phyloP scores from a whole-genome alignment of 169 alveolate species.

The Plasmodium cynomolgi region DNA sequence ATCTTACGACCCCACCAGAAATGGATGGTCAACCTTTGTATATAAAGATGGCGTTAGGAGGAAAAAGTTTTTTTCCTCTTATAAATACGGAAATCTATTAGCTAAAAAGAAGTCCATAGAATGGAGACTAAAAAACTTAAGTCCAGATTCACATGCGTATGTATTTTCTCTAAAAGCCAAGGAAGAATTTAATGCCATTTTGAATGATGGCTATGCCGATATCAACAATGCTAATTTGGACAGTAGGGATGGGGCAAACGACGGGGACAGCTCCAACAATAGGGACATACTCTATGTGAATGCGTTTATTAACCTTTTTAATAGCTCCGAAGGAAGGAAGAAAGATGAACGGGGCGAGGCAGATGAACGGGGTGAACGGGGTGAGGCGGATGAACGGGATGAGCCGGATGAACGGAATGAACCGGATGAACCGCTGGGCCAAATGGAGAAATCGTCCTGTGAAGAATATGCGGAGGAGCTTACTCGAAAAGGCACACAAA shows the following conservation, averaged over 20 bases:
- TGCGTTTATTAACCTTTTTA: slow-evolving; percentile 46
- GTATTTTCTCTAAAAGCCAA: slow-evolving; percentile 58
- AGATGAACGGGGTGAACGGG: background rate
- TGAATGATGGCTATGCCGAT: slow-evolving; percentile 48
- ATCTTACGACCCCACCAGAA: slow-evolving; percentile 59
- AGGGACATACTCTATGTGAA: slow-evolving; percentile 61
- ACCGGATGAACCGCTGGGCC: background rate
- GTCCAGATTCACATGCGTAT: slow-evolving; percentile 71
- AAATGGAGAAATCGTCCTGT: background rate
- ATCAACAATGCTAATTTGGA: background rate
- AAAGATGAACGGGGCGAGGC: background rate
- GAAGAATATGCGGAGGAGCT: background rate
- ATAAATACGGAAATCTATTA: slow-evolving; percentile 64
- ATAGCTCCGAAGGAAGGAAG: background rate
- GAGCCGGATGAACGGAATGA: background rate
- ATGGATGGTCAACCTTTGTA: slow-evolving; percentile 75
- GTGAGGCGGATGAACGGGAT: background rate
- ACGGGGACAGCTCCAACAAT: background rate
- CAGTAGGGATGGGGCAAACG: background rate
- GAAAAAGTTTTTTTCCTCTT: slow-evolving; percentile 68
- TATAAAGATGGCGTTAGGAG: slow-evolving; percentile 59
- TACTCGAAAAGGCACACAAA: background rate
- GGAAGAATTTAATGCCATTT: slow-evolving; percentile 55
- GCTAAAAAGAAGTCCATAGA: slow-evolving; percentile 71
- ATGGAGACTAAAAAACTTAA: slow-evolving; percentile 64